A percentile compares a stretch with the other conserved stretches of the same genome.
phyloP scores from a whole-genome alignment of 2,329 filamentous ascomycete genomes.

The Akanthomyces lecanii region DNA sequence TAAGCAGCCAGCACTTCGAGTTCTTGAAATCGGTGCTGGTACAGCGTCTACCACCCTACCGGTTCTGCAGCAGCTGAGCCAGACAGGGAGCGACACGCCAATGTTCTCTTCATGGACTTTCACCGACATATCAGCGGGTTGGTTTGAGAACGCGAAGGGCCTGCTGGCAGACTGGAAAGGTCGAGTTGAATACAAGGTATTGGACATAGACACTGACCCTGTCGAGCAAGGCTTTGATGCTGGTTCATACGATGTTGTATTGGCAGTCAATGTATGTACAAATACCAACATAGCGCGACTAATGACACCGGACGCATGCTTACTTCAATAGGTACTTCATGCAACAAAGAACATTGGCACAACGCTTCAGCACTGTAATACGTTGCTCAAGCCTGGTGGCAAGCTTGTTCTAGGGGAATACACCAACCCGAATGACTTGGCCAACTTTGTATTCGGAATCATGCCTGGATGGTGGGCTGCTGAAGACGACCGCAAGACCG shows the following conservation, averaged over 20 bases:
- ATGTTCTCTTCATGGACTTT: constrained; percentile 16
- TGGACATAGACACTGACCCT: constrained; percentile 31
- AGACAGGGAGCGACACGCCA: not conserved
- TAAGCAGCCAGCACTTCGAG: not conserved
- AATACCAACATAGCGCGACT: no score
- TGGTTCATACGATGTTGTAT: constrained; percentile 27
- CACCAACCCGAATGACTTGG: not conserved
- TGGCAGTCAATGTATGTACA: constrained; percentile 26
- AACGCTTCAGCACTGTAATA: not conserved
- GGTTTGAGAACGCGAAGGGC: constrained; percentile 26
- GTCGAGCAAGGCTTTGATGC: constrained; percentile 27
- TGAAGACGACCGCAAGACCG: not conserved
- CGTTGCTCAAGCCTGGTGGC: not conserved
- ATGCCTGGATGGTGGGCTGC: not conserved
- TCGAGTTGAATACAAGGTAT: constrained; percentile 23
- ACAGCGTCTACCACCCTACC: not conserved
- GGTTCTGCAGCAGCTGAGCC: not conserved
- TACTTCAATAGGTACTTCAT: not conserved
- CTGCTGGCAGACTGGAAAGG: constrained; percentile 17
- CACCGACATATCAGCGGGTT: constrained; percentile 30
- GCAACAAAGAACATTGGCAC: not conserved
- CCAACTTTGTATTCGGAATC: not conserved
- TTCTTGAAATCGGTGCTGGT: not conserved
- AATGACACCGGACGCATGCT: not conserved
- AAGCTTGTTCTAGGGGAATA: not conserved